These are phyloP conservation scores for Flaveria floridana DNA, from an alignment of 140 eudicot genomes.

Conservation along the genomic window DNA sequence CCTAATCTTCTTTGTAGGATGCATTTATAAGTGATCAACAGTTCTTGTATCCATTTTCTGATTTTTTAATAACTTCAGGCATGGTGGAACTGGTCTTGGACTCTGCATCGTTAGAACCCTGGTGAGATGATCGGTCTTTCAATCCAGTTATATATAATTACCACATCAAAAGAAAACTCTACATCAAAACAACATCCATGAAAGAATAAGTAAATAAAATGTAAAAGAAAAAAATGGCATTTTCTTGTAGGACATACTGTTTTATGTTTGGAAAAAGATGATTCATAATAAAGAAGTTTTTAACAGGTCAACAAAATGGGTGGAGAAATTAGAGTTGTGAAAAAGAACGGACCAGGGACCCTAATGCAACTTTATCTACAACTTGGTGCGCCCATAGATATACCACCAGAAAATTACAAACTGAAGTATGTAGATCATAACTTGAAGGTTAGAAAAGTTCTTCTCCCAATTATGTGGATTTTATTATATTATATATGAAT, in stretches of 20 bases:
- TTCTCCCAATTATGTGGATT: background rate
- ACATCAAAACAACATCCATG: constrained; percentile 4
- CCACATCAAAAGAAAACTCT: background rate
- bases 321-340: constrained; percentile 83
- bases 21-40: background rate
- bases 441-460: constrained; percentile 46
- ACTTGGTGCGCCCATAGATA: constrained; percentile 59
- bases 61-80: constrained; percentile 50
- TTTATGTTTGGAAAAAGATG: background rate
- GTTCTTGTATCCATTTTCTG: background rate
- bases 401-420: constrained; percentile 43
- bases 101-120: constrained; percentile 93
- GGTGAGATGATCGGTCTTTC: constrained; percentile 50
- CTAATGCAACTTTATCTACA: constrained; percentile 68
- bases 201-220: background rate
- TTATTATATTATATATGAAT: background rate
- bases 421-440: constrained; percentile 53
- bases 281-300: constrained; percentile 5
- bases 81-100: constrained; percentile 99
- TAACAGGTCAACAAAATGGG: constrained; percentile 91
- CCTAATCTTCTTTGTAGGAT: constrained; percentile 16
- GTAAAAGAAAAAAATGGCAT: background rate
- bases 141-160: background rate
- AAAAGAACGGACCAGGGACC: constrained; percentile 92
- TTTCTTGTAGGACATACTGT: constrained; percentile 3